Conservation (phyloP, 1,284 basidiomycete genomes). For the Puccinia coronata region DNA sequence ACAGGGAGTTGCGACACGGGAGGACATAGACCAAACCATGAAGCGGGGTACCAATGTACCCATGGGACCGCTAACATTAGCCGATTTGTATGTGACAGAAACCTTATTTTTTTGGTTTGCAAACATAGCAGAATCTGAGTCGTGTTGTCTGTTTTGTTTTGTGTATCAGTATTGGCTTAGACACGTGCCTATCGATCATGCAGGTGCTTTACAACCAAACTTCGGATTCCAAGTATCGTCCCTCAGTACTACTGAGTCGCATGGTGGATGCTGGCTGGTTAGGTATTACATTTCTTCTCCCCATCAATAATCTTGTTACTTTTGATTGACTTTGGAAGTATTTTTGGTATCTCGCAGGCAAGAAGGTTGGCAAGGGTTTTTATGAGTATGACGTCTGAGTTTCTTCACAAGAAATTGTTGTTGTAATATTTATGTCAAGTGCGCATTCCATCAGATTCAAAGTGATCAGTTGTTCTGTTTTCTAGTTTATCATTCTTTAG, state of each 20-base stretch:
- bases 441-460: not conserved
- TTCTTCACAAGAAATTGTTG: not conserved
- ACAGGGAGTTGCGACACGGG: slow-evolving; percentile 81
- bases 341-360: not conserved
- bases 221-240: slow-evolving; percentile 94
- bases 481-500: not conserved
- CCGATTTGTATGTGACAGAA: slow-evolving; percentile 67
- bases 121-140: too few species aligned
- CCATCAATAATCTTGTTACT: not conserved
- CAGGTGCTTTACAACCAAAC: slow-evolving; percentile 65
- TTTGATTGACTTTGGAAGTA: not conserved
- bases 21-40: slow-evolving; percentile 93
- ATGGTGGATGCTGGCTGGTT: slow-evolving; percentile 97
- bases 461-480: not conserved
- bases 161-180: slow-evolving; percentile 48
- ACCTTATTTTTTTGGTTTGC: slow-evolving; percentile 9
- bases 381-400: slow-evolving; percentile 25
- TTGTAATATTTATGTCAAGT: not conserved
- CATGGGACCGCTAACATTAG: slow-evolving; percentile 68
- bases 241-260: slow-evolving; percentile 79
- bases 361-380: slow-evolving; percentile 41
- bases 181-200: slow-evolving; percentile 39
- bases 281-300: slow-evolving; percentile 63
- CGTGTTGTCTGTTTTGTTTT: too few species aligned
- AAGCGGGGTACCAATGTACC: slow-evolving; percentile 93